phyloP scores from a whole-genome alignment of 148 eudicot species.

The Chenopodium quinoa region DNA sequence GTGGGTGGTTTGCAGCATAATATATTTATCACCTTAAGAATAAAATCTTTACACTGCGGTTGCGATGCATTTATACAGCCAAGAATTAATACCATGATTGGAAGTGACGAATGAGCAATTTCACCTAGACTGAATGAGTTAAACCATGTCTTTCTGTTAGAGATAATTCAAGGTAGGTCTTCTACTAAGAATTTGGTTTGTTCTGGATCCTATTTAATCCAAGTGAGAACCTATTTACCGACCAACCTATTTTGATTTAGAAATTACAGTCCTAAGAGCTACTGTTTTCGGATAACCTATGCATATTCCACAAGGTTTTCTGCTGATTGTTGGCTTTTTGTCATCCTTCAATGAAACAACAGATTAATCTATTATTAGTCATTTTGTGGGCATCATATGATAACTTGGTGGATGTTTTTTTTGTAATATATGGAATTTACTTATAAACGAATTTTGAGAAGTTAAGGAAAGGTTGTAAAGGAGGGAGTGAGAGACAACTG shows the following conservation, averaged over 20 bases:
- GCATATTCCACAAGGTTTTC: not conserved
- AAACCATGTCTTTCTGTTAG: too few species aligned
- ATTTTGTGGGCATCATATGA: not conserved
- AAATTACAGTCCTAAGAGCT: not conserved
- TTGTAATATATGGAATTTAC: not conserved
- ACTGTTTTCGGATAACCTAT: too few species aligned
- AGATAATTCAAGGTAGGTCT: not conserved
- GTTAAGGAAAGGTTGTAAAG: not conserved
- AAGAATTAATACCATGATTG: too few species aligned
- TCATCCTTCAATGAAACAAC: not conserved
- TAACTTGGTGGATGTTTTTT: not conserved
- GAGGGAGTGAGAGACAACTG: not conserved
- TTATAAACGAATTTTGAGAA: not conserved
- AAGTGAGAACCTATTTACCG: not conserved
- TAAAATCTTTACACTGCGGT: too few species aligned
- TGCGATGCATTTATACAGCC: too few species aligned
- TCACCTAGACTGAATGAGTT: too few species aligned
- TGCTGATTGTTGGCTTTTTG: not conserved
- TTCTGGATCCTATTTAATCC: not conserved
- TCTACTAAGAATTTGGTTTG: not conserved
- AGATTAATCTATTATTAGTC: not conserved
- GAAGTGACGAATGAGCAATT: too few species aligned
- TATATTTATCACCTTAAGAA: too few species aligned
- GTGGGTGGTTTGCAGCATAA: too few species aligned
- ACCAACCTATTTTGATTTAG: not conserved